Evolutionary conservation across 2,329 filamentous ascomycete genomes (phyloP), one percentile per base, ranked within the genome.

Genomic region (Cladosporium sp.): DNA sequence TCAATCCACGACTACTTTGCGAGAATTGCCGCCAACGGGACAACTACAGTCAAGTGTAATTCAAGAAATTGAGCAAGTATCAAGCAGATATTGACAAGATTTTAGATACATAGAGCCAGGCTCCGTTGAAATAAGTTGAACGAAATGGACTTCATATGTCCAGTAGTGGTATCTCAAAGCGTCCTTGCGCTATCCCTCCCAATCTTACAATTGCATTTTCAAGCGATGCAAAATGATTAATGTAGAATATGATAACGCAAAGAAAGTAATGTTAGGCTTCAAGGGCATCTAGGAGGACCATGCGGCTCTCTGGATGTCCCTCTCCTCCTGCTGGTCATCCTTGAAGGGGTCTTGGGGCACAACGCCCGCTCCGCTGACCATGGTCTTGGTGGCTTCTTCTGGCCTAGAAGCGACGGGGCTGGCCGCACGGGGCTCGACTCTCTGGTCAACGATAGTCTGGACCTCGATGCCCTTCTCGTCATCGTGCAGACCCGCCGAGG

Each of bases 291-390:
- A 47, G 4, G 45, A 48, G n/a, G 45, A 48, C 45, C 45, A 48
- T 4, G 45, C 45, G 15, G 45, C 45, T 37, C 20, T 48, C 22
- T 48, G 45, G 4, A 48, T 40, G 29, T 41, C 45, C 7, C 37
- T 24, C 37, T 48, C 45, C 13, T 48, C 45, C 15, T 48, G 37
- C 37, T 20, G 37, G 15, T 48, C 45, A 34, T 48, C 45, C 8
- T 41, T 24, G 24, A 48, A 48, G 1, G 45, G 45, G 13, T 41
- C 37, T 15, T 6, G 40, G 4, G 27, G 12, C 11, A 12, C 7
- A 8, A 27, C 9, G 3, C 45, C 45, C 4, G 37, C 18, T 2
- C 45, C 45, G 15, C 15, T n/a, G 9, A 48, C 45, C 2, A 24
- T 4, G 11, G 45, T 48, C 45, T 40, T 48, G 45, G 39, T 37